phyloP scores from a whole-genome alignment of 1,139 yeast species.

The Kodamaea sp. region DNA sequence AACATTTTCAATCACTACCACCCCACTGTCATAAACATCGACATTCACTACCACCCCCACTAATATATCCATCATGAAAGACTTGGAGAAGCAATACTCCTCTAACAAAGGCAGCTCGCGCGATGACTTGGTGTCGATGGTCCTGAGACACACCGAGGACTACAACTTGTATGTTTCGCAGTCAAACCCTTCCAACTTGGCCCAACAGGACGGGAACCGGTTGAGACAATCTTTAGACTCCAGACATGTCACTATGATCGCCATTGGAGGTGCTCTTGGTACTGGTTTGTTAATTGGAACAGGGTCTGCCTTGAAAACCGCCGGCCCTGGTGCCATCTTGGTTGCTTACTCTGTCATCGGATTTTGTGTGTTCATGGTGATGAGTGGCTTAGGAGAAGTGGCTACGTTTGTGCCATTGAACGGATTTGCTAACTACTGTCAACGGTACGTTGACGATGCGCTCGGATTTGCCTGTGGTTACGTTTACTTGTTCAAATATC shows the following conservation, averaged over 20 bases:
- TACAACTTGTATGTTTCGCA: constrained; percentile 49
- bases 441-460: constrained; percentile 67
- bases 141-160: constrained; percentile 50
- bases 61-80: constrained; percentile 11
- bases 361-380: constrained; percentile 62
- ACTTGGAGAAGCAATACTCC: constrained; percentile 24
- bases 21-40: too few relatives aligned
- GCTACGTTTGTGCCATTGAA: constrained; percentile 73
- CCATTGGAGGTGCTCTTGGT: constrained; percentile 56
- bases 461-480: constrained; percentile 78
- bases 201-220: constrained; percentile 48
- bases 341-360: constrained; percentile 65
- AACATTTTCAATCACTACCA: too few relatives aligned
- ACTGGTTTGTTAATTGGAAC: constrained; percentile 75
- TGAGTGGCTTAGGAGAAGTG: constrained; percentile 74
- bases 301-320: constrained; percentile 59
- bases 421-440: constrained; percentile 71
- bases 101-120: constrained; percentile 1
- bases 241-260: constrained; percentile 75
- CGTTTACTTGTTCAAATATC: constrained; percentile 61
- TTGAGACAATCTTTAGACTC: constrained; percentile 65
- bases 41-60: background rate
- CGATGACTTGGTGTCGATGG: constrained; percentile 30
- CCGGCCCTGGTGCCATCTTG: constrained; percentile 71
- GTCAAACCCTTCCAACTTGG: constrained; percentile 43